phyloP scores from a whole-genome alignment of 2,329 filamentous ascomycete genomes.

The Hansfordia pulvinata region DNA sequence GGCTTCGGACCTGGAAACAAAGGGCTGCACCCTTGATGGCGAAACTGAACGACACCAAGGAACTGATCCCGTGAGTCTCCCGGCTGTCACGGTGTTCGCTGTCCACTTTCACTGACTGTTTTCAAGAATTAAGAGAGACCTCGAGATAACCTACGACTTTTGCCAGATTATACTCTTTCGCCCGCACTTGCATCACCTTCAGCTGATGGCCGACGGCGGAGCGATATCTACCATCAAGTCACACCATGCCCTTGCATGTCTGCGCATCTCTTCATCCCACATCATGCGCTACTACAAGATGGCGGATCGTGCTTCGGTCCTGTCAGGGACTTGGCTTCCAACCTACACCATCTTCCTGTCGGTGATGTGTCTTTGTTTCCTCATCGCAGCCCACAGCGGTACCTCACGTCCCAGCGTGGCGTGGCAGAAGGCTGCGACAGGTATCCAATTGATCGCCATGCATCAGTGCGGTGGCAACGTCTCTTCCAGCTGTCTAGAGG shows the following conservation, averaged over 20 bases:
- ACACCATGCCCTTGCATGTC: conserved; percentile 3
- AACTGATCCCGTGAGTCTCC: conserved; percentile 1
- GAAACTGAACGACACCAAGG: conserved; percentile 1
- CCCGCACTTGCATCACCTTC: conserved; percentile 3
- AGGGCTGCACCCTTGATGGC: conserved; percentile 2
- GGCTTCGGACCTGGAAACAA: conserved; percentile 2
- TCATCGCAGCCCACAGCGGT: conserved; percentile 3
- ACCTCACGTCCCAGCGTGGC: conserved; percentile 2
- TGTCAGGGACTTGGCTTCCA: conserved; percentile 2
- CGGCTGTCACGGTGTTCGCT: background rate
- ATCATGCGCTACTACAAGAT: conserved; percentile 2
- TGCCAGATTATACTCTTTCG: conserved; percentile 3
- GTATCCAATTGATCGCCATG: conserved; percentile 2
- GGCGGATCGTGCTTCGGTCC: background rate
- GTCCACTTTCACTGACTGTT: conserved; percentile 1
- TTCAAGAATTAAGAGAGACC: conserved; percentile 2
- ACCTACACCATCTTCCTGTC: conserved; percentile 4
- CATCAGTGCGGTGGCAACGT: conserved; percentile 2
- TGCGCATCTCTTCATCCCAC: conserved; percentile 2
- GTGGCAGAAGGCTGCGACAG: conserved; percentile 3
- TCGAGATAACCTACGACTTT: conserved; percentile 4
- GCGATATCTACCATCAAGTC: conserved; percentile 2
- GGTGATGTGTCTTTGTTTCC: conserved; percentile 3
- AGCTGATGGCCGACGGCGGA: conserved; percentile 3
- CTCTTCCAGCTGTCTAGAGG: conserved; percentile 2